Evolutionary conservation across 2,329 filamentous ascomycete species (phyloP), one percentile per base, ranked within the genome.

Genomic region (Eutypa lata): DNA sequence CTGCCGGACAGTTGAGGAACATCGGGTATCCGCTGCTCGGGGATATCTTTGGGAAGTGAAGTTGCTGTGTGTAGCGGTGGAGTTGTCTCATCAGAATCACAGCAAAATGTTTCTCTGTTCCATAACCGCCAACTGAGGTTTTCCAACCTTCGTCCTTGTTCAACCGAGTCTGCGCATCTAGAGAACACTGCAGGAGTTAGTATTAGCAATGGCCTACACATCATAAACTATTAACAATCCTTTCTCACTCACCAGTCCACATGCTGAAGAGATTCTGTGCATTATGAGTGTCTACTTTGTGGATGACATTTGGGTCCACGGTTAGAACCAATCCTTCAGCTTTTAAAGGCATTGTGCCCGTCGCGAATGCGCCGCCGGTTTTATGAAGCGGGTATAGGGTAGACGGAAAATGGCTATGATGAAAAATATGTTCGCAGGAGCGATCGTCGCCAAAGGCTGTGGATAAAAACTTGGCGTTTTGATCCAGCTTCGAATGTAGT

Each of bases 121-220:
- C 92, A 97, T 56, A 97, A 76, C 64, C 94, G 81, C 94, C 94
- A 97, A 70, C 89, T 95, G 58, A 99, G 79, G 75, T 99, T 97
- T 71, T 97, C 94, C 68, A 97, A 79, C 66, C 94, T 82, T 68
- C 90, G 86, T 53, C 94, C 94, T 73, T 97, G 89, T 69, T 96
- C 90, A 70, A 97, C 88, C 49, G 92, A 94, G 67, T 94, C 90
- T 68, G 91, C 91, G 73, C 93, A 96, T 74, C 91, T 90, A 49
- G 91, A 93, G 69, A 97, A 97, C 55, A 97, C 91, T 94, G 68
- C 42, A 55, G 50, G 49, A 47, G 52, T n/a, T n/a, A 45, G 44
- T 53, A 68, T 76, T 62, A 75, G 71, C 60, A 57, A 61, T 49
- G 22, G 48, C 51, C 48, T 31, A 31, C 26, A 28, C 46, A 18